Evolutionary conservation across 1,284 basidiomycete genomes (phyloP), one percentile per base, ranked within the genome.

Genomic region (Farysia itapuensis): DNA sequence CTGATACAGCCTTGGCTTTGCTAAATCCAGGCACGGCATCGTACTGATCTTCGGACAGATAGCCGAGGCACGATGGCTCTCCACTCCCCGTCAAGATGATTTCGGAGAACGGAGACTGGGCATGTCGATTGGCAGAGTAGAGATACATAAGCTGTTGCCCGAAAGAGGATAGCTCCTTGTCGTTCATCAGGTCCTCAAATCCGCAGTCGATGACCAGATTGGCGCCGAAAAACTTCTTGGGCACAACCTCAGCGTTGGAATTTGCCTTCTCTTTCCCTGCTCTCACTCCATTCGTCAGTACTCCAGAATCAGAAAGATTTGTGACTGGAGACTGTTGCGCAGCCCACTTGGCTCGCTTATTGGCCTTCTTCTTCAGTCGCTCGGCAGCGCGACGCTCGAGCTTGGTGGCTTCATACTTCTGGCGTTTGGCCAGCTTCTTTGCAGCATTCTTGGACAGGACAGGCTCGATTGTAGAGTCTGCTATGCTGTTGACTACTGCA

Each of bases 151-250:
- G 80, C 77, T 98, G 95, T 28, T 87, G 87, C 35, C 84, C 84
- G 73, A 98, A 82, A 15, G 90, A 95, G 52, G 81, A 84, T 52
- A 94, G 82, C 81, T 98, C 95, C 89, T 91, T 92, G 43, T 92
- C 90, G 36, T 80, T 84, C 95, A 98, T 98, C 78, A 87, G 82
- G 35, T 91, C 85, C 77, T 99, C 95, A 74, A 98, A 99, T 2
- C 86, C 90, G 6, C 95, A 81, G 79, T 99, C 95, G 21, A 98
- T 79, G 16, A 95, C 84, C 2, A 98, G 82, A 25, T 82, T 84
- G 15, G 72, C 71, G 28, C 46, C 42, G 71, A 90, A 92, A 20
- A 74, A 81, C 44, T 63, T 77, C 54, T 43, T 48, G 22, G 22
- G 42, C 48, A 30, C 56, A 28, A 31, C 56, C 72, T 30, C 48